Base-by-base conservation (phyloP, 2,329 filamentous ascomycete species). In the Aspergillus hiratsukae region DNA sequence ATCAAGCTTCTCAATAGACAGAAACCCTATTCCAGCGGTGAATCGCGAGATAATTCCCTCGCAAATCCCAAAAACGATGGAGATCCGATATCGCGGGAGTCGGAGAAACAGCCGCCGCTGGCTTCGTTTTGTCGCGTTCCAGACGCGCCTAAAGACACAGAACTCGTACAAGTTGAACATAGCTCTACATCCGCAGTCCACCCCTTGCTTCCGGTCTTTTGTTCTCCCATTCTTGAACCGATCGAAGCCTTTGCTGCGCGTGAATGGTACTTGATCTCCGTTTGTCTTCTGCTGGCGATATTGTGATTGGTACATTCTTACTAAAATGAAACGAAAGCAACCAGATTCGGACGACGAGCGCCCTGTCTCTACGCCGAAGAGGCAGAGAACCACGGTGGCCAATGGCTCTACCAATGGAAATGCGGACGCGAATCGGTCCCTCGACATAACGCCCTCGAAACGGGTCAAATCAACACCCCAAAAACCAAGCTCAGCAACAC, bases 311-410 rank as follows among this genome's bases (percentile, higher is more conserved):
- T 49, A 49, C 52, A 56, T 51, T 51, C 52, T 58, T 54, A 63
- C 63, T 62, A 60, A 67, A 59, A 76, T 76, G 74, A 77, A 77
- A 69, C 74, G 74, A 58, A 76, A 75, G 63, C 72, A 72, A 60
- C 67, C 72, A 60, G 69, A 73, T 60, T 66, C 69, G 45, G 69
- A 71, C 46, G 68, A 73, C 52, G 67, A 69, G 35, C 66, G 68
- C 58, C 61, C 65, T 51, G 66, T 69, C 51, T 72, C 70, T 48
- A 76, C 74, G 29, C 74, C 76, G 3, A 76, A 74, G 60, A 72
- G 75, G 61, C 69, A 67, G 52, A 67, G 68, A 53, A 72, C 63
- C 6, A 60, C 62, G 1, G 57, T 64, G 10, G 49, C 54, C 56
- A 68, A 70, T 66, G 66, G 61, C 60, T 50, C 61, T 41, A 40